Evolutionary conservation across 106 monocot species (phyloP).

Genomic region (Ottelia alismoides): DNA sequence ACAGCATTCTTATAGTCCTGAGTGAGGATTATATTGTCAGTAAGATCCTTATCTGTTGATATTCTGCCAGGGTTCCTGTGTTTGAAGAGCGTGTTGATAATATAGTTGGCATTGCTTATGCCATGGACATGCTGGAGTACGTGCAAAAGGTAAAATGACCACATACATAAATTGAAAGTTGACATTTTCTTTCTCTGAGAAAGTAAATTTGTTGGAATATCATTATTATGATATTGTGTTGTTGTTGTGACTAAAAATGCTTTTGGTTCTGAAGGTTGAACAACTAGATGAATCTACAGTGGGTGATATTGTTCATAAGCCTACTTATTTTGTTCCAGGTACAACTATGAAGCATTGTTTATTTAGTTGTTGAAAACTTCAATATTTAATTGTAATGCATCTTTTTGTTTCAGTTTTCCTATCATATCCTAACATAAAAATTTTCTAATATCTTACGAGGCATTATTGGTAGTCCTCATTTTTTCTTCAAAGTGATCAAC

Average conservation of each 20-base stretch:
- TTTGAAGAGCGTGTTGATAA: conserved; percentile 96
- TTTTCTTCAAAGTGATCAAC: too few relatives aligned
- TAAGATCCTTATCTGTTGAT: too few relatives aligned
- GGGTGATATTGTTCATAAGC: conserved; percentile 74
- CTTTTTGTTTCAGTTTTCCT: too few relatives aligned
- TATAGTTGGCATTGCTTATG: conserved; percentile 97
- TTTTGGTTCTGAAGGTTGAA: conserved; percentile 58
- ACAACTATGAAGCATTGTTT: too few relatives aligned
- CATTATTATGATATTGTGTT: background rate
- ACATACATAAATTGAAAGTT: background rate
- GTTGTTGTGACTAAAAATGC: background rate
- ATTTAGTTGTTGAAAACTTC: too few relatives aligned
- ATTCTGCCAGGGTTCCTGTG: conserved; percentile 62
- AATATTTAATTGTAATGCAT: too few relatives aligned
- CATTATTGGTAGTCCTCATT: too few relatives aligned
- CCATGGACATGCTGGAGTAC: conserved; percentile 95
- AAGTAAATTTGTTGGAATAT: background rate
- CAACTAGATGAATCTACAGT: conserved; percentile 68
- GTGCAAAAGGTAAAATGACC: conserved; percentile 62
- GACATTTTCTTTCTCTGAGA: background rate
- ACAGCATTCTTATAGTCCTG: background rate
- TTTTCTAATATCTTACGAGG: too few relatives aligned
- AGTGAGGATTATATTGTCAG: too few relatives aligned
- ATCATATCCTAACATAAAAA: too few relatives aligned
- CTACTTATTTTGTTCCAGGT: conserved; percentile 98